Evolutionary conservation across 1,139 yeast species (phyloP).

Genomic region (Lodderomyces parapsilosis): DNA sequence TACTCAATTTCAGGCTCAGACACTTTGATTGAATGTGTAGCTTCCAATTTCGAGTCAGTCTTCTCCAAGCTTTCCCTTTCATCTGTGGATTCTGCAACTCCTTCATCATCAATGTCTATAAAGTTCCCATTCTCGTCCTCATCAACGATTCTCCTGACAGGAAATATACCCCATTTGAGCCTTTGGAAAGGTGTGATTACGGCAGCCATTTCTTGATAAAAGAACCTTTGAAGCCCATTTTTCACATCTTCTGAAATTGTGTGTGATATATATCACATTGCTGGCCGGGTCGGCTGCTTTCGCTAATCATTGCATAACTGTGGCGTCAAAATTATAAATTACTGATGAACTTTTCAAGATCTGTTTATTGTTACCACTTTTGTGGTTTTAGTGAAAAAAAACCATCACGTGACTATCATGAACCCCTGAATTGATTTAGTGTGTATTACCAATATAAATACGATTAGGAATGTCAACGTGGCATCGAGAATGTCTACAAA

Average conservation of each 20-base stretch:
- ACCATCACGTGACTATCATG: no score
- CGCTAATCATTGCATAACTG: neutral
- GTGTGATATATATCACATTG: neutral
- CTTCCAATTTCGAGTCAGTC: neutral
- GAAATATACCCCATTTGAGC: constrained; percentile 50
- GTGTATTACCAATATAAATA: no score
- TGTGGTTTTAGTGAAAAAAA: neutral
- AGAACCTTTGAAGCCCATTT: neutral
- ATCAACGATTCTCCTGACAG: constrained; percentile 45
- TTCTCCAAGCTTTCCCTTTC: neutral
- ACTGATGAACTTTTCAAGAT: neutral
- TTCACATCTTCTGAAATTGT: neutral
- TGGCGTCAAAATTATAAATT: neutral
- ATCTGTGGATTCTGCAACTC: neutral
- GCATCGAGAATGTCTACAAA: no score
- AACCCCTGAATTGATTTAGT: no score
- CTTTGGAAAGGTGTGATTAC: constrained; percentile 8
- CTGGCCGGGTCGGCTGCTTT: neutral
- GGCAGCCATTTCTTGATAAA: constrained; percentile 5
- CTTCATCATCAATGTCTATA: constrained; percentile 5
- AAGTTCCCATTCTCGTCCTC: constrained; percentile 18
- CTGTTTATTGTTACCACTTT: neutral
- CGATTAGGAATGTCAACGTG: no score
- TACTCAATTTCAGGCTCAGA: constrained; percentile 33
- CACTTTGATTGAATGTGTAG: neutral